Evolutionary conservation across 2,329 filamentous ascomycete genomes (phyloP).

Genomic region (Xylariales sp.): DNA sequence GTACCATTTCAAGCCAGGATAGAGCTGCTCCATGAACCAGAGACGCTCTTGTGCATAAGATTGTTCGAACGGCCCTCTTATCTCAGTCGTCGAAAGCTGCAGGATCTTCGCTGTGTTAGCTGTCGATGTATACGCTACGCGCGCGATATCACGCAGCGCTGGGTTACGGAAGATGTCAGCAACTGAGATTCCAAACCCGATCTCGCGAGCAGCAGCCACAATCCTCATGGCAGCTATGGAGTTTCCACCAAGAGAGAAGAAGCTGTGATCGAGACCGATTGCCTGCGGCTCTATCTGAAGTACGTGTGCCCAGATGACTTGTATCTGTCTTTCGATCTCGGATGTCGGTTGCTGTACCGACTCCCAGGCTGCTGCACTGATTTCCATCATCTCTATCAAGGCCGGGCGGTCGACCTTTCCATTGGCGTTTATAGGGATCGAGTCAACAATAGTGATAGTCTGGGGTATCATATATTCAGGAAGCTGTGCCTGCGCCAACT

Average conservation of each 20-base stretch:
- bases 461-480: neutral
- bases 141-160: neutral
- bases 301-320: neutral
- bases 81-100: no score
- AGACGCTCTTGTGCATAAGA: neutral
- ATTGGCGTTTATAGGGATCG: neutral
- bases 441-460: neutral
- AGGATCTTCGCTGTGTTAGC: no score
- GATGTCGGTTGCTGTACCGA: neutral
- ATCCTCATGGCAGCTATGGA: conserved; percentile 56
- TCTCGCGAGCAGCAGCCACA: conserved; percentile 31
- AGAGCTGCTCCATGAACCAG: neutral
- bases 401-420: neutral
- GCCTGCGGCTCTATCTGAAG: conserved; percentile 18
- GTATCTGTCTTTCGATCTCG: neutral
- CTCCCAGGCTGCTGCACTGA: neutral
- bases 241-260: conserved; percentile 57
- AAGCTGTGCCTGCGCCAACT: neutral
- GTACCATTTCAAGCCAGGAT: neutral
- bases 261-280: conserved; percentile 52
- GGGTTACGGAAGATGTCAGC: conserved; percentile 19
- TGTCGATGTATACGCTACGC: no score
- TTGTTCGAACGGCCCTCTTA: no score
- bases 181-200: conserved; percentile 14
- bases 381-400: neutral